Percentiles rank a stretch among this genome's conserved stretches.
Conservation (phyloP, 805 yeast species). For the Hanseniaspora meyeri region DNA sequence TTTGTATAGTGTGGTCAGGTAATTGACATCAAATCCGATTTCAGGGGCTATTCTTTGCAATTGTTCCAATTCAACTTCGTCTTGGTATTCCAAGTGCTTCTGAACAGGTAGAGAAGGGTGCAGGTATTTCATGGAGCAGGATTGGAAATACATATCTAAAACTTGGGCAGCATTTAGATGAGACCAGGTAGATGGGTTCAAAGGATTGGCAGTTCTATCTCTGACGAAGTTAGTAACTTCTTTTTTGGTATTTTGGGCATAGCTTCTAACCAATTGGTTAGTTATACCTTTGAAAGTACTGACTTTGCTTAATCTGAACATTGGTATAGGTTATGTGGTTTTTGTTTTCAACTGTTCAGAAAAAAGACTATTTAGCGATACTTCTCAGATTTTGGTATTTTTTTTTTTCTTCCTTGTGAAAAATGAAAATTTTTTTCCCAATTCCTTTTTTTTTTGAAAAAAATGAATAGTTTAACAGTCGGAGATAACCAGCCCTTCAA, state of each 20-base stretch:
- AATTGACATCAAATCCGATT: constrained; percentile 30
- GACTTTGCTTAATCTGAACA: not conserved
- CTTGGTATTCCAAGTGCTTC: constrained; percentile 1
- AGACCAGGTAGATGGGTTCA: constrained; percentile 53
- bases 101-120: constrained; percentile 3
- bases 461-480: not conserved
- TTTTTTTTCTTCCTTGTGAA: not conserved
- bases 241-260: not conserved
- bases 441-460: not conserved
- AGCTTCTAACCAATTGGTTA: not conserved
- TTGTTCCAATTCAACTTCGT: constrained; percentile 44
- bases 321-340: not conserved
- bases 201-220: constrained; percentile 24
- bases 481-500: not conserved
- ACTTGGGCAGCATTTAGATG: constrained; percentile 50
- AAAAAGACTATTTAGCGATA: no score
- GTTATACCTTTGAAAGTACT: not conserved
- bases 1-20: constrained; percentile 30
- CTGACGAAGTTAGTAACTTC: not conserved
- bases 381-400: no score
- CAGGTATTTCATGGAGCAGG: constrained; percentile 12
- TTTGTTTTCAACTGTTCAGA: no score
- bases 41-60: constrained; percentile 37
- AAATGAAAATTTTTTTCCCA: no score
- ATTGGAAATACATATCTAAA: constrained; percentile 40